Evolutionary conservation across 2,329 filamentous ascomycete genomes (phyloP), one percentile per base, ranked within the genome.

Genomic region (Sporothrix phasma): DNA sequence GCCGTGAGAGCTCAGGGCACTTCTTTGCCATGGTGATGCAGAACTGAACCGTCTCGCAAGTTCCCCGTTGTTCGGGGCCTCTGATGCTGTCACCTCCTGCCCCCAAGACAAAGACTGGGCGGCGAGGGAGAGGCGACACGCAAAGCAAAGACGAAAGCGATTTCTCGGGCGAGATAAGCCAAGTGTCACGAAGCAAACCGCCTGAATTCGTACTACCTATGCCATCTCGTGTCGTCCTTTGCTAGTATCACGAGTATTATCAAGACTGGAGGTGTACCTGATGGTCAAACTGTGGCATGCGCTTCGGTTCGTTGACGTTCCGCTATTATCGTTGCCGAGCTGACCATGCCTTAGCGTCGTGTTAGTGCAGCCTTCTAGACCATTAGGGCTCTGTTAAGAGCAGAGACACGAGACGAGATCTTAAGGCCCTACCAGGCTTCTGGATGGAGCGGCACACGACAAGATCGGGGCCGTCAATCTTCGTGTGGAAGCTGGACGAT

Each of bases 331-430:
- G 58, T 31, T 61, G 58, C 43, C 58, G 60, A 26, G 22, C 34
- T 19, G 39, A 46, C 60, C 60, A 51, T 51, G 60, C 46, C 60
- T 53, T 62, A 62, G 60, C 60, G 60, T 62, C 11, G 31, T 19
- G 19, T 49, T 62, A 51, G 60, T 51, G 46, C 31, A 19, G 29
- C 54, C 15, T 39, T 43, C 56, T 41, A 34, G 41, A 60, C 56
- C 56, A 17, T 43, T 43, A n/a, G 49, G 45, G 24, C 6, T 3
- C 26, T 34, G n/a, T 53, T 53, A 34, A 47, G 11, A 13, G 19
- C 13, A 11, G 8, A 13, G 13, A 49, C 11, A 49, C 22, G n/a
- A 34, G 24, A 49, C 26, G n/a, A 26, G 47, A 46, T 13, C 19
- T 46, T 51, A 26, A 47, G 45, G 45, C 45, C 11, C 22, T 47